Evolutionary conservation across 306 rosid genomes (phyloP), one percentile per base, ranked within the genome.

Genomic region (Glycine latifolia): DNA sequence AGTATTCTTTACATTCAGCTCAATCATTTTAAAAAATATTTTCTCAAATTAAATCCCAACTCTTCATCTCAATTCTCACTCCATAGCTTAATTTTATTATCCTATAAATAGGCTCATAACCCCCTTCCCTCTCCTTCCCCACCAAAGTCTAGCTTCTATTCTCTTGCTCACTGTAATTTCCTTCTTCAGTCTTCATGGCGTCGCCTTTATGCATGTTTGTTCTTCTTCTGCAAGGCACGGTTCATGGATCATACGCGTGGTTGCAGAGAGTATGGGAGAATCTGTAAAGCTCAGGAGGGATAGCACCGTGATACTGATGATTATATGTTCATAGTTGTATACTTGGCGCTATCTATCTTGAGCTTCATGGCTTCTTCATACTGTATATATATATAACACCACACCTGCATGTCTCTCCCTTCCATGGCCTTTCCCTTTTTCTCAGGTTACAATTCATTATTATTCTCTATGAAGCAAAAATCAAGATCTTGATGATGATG

Each of bases 261-360:
- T 62, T 48, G 63, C 8, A 67, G 68, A 81, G 65, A 89, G 94
- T 90, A 87, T 9, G 82, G 87, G 14, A 79, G 88, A 86, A 90
- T 90, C 94, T 87, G 87, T 92, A 20, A 90, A 92, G 97, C 92
- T 92, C 97, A 92, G 97, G 97, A 92, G 97, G 97, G 97, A 92
- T 92, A 92, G 97, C 97, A 89, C 94, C 94, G 20, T 39, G 15
- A 39, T 41, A 75, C 33, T 33, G 37, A 61, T 54, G 46, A 54
- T 54, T n/a, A 5, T 26, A 78, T 62, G 47, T 15, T 56, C 9
- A 35, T 13, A 7, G 39, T 0, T 37, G 67, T 7, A 3, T 37
- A 11, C 52, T 49, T 81, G 94, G 94, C 94, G 94, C 94, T 92
- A 83, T 92, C 97, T 17, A 92, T 92, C 94, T 89, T 92, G 97